These are phyloP conservation scores for Candida sp. DNA, from an alignment of 1,139 yeast species.

Conservation along the genomic window DNA sequence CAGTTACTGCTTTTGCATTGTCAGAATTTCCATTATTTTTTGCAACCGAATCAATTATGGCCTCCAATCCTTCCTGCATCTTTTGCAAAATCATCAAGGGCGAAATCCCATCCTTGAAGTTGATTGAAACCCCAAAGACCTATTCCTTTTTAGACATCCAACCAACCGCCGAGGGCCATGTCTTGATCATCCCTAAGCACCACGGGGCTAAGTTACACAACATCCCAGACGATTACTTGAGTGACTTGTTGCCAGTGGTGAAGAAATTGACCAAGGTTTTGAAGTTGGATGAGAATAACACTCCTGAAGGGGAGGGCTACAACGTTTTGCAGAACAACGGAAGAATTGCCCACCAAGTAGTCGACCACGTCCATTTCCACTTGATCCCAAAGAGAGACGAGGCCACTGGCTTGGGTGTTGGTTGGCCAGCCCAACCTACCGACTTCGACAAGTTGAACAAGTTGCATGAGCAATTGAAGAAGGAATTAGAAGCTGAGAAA, in stretches of 20 bases:
- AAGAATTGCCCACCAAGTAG: conserved; percentile 90
- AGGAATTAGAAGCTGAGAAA: conserved; percentile 42
- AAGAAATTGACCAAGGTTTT: conserved; percentile 82
- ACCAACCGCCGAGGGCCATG: conserved; percentile 89
- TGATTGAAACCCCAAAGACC: conserved; percentile 78
- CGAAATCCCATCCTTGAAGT: conserved; percentile 90
- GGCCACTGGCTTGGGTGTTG: conserved; percentile 77
- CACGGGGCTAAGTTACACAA: conserved; percentile 94
- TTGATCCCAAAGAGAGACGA: conserved; percentile 84
- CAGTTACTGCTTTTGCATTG: not conserved
- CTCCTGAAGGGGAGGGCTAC: conserved; percentile 76
- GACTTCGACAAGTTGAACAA: conserved; percentile 72
- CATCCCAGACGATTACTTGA: conserved; percentile 86
- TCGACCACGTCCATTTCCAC: conserved; percentile 96
- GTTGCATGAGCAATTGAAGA: conserved; percentile 64
- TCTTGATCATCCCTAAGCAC: conserved; percentile 86
- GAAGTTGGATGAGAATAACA: conserved; percentile 55
- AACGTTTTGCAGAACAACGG: conserved; percentile 94
- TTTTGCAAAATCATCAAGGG: conserved; percentile 95
- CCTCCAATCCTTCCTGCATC: conserved; percentile 54
- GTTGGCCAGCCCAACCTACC: conserved; percentile 90
- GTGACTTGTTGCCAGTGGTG: conserved; percentile 85
- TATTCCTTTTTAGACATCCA: conserved; percentile 92
- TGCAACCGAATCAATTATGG: conserved; percentile 8
- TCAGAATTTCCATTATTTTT: not conserved